Evolutionary conservation across 2,329 filamentous ascomycete genomes (phyloP), one percentile per base, ranked within the genome.

Genomic region (Xylaria sp.): DNA sequence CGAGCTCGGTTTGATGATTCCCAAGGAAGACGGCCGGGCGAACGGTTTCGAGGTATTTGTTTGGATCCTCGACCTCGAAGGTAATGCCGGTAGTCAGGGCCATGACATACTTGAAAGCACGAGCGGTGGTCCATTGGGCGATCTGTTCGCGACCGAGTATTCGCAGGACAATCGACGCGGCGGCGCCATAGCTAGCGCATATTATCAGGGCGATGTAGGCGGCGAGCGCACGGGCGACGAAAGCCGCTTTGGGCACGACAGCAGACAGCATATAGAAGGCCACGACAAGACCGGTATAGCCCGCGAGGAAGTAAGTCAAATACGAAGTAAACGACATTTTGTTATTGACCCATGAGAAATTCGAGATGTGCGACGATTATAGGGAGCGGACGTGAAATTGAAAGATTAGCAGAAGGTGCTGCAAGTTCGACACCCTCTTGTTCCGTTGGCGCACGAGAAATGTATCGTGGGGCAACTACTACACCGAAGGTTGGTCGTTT

Each of bases 1-100:
- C 96, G 73, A 99, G 88, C 82, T 98, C 96, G 25, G 92, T 93
- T 86, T 99, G 96, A 83, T 99, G 96, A 81, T 98, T 98, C 46
- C 92, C 92, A 73, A 99, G 86, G 76, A 99, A 94, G 65, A 99
- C 92, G 65, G 93, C 94, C 0, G 96, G 96, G 60, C 95, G 88
- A 32, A 84, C 84, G 10, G 84, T 90, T 55, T 83, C 82, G 66
- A 94, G 87, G 73, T 90, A 78, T 72, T 89, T 81, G 67, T 89
- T 78, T 45, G 89, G 84, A 79, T 94, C 93, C 52, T 91, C 86
- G 58, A 97, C 81, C 69, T 87, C 85, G 78, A 98, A 97, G 67
- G 85, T 87, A 57, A 97, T 86, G 68, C 95, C 95, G 0, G 93
- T 94, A 56, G 88, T 86, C 53, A 86, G 80, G 73, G 85, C 85